Percentiles rank a stretch among this genome's conserved stretches.
Evolutionary conservation across 805 yeast genomes (phyloP).

Genomic region (Pichia nanzhaoensis): DNA sequence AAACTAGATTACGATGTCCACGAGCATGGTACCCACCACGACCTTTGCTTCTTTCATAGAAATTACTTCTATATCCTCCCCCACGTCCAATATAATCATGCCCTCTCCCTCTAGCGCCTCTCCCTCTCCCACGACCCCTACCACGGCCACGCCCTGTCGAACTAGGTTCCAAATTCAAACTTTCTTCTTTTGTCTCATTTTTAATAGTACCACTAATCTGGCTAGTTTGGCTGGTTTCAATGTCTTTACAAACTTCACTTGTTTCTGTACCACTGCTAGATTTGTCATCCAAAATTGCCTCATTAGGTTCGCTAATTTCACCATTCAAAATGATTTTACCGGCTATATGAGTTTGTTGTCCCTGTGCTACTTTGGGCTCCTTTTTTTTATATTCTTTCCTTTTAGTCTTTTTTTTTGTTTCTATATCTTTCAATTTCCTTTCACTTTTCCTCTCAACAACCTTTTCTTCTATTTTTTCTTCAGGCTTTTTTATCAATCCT

Average conservation of each 20-base stretch:
- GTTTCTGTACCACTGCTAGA: not conserved
- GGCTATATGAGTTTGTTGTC: no score
- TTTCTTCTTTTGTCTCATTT: not conserved
- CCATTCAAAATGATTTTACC: not conserved
- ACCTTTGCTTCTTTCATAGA: constrained; percentile 9
- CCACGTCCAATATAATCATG: not conserved
- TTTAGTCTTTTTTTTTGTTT: not conserved
- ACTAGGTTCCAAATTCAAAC: not conserved
- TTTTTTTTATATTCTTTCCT: not conserved
- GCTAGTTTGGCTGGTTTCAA: not conserved
- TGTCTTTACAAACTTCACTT: not conserved
- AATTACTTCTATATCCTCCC: no score
- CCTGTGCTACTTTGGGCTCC: no score
- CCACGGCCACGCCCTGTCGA: constrained; percentile 12
- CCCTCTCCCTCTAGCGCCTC: not conserved
- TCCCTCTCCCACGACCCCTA: constrained; percentile 5
- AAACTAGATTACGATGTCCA: constrained; percentile 3
- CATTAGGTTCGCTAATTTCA: not conserved
- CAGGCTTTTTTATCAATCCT: no score
- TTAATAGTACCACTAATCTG: not conserved
- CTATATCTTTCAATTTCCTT: not conserved
- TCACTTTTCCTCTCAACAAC: not conserved
- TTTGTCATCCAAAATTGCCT: no score
- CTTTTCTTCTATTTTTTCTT: not conserved
- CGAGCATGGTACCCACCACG: not conserved